phyloP scores from a whole-genome alignment of 1,139 yeast genomes.

The Saccharomyces hybrid region DNA sequence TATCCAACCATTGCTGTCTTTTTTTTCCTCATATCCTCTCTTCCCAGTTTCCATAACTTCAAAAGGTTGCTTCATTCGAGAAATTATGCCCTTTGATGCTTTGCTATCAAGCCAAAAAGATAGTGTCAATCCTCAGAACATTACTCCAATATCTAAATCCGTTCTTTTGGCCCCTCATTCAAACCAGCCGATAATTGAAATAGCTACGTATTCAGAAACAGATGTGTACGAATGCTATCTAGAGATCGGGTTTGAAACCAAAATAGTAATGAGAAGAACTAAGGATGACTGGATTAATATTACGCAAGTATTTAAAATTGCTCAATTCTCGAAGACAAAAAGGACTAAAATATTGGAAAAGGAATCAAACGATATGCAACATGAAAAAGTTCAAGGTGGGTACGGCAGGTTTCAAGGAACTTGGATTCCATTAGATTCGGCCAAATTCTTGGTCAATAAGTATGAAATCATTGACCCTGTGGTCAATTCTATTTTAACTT shows the following conservation, averaged over 20 bases:
- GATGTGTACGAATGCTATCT: slow-evolving; percentile 59
- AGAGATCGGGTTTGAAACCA: slow-evolving; percentile 26
- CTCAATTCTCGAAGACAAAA: slow-evolving; percentile 78
- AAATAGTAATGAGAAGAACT: slow-evolving; percentile 57
- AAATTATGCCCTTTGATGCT: not conserved
- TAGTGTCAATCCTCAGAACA: not conserved
- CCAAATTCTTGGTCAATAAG: slow-evolving; percentile 45
- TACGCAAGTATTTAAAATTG: slow-evolving; percentile 81
- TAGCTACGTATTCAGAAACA: slow-evolving; percentile 32
- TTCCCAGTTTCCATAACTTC: not conserved
- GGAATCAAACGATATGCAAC: slow-evolving; percentile 77
- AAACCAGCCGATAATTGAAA: slow-evolving; percentile 24
- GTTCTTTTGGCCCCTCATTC: slow-evolving; percentile 5
- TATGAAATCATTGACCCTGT: slow-evolving; percentile 48
- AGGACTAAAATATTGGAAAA: slow-evolving; percentile 78
- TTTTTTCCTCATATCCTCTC: not conserved
- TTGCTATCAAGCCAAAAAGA: not conserved
- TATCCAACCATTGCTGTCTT: not conserved
- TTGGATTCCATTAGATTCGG: slow-evolving; percentile 69
- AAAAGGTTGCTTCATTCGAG: not conserved
- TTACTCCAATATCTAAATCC: not conserved
- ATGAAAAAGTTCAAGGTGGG: slow-evolving; percentile 93
- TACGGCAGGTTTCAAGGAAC: slow-evolving; percentile 94
- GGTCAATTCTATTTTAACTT: slow-evolving; percentile 44
- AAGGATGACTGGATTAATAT: slow-evolving; percentile 84